These are phyloP conservation scores for Selaginella tamariscina DNA, from an alignment of 75 land plant species.

Conservation along the genomic window DNA sequence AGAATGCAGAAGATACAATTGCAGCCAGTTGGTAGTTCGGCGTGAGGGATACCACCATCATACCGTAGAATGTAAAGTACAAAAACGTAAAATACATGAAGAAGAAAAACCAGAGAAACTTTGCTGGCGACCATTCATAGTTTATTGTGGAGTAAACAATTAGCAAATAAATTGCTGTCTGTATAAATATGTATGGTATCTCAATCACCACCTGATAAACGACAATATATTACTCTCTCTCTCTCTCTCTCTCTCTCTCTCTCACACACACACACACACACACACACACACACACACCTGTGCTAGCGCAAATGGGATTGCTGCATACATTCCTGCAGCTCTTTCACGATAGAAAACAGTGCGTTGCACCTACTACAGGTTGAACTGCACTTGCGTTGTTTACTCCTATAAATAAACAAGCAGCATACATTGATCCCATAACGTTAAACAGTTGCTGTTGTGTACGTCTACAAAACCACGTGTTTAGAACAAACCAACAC, in stretches of 20 bases:
- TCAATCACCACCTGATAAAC: slow-evolving; percentile 39
- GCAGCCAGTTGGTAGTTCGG: slow-evolving; percentile 45
- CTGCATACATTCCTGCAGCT: slow-evolving; percentile 15
- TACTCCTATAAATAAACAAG: slow-evolving; percentile 2
- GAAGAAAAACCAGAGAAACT: slow-evolving; percentile 49
- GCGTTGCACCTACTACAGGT: slow-evolving; percentile 7
- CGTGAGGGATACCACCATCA: slow-evolving; percentile 47
- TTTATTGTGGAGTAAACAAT: slow-evolving; percentile 48
- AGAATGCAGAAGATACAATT: slow-evolving; percentile 35
- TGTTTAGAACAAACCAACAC: not conserved
- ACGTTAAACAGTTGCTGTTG: not conserved
- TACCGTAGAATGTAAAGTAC: slow-evolving; percentile 55
- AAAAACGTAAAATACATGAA: slow-evolving; percentile 39
- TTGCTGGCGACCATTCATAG: slow-evolving; percentile 35
- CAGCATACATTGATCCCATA: slow-evolving; percentile 10
- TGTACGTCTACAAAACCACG: not conserved
- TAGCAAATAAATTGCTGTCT: slow-evolving; percentile 29
- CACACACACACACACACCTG: slow-evolving; percentile 12
- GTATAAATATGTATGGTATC: slow-evolving; percentile 38
- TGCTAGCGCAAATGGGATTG: slow-evolving; percentile 12
- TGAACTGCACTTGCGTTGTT: slow-evolving; percentile 13
- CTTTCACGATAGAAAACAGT: slow-evolving; percentile 6
- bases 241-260: not conserved
- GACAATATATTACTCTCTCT: not conserved
- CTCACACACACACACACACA: too few species aligned